Evolutionary conservation across 2,329 filamentous ascomycete genomes (phyloP).

Genomic region (Beauveria australis): DNA sequence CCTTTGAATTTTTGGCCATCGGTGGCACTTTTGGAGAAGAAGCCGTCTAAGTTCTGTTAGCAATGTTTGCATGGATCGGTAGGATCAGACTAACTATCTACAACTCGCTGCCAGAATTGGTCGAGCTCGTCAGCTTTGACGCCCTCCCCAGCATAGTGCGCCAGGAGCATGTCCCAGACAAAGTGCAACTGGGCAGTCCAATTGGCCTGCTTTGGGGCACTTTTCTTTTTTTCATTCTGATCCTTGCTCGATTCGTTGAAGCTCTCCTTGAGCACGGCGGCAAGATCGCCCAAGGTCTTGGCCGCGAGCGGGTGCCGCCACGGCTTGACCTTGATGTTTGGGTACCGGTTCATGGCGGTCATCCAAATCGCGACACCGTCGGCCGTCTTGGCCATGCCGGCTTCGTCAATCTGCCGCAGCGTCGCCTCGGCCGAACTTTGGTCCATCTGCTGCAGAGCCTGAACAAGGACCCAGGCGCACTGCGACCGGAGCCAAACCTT

Average conservation of each 20-base stretch:
- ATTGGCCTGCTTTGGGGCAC: conserved; percentile 53
- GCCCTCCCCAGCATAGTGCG: conserved; percentile 35
- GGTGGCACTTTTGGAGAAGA: conserved; percentile 76
- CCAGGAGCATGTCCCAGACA: conserved; percentile 76
- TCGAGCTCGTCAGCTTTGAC: conserved; percentile 46
- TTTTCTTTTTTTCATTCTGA: conserved; percentile 29
- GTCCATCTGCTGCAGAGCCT: conserved; percentile 57
- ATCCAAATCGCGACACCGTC: conserved; percentile 91
- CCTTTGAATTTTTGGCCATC: conserved; percentile 88
- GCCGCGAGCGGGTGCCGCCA: conserved; percentile 72
- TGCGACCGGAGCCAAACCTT: conserved; percentile 87
- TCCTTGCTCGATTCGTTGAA: conserved; percentile 45
- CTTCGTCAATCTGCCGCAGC: conserved; percentile 52
- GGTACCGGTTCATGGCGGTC: conserved; percentile 55
- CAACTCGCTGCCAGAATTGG: conserved; percentile 77
- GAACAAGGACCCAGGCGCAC: conserved; percentile 74
- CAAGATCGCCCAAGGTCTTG: conserved; percentile 60
- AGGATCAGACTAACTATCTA: conserved; percentile 61
- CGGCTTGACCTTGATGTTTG: conserved; percentile 54
- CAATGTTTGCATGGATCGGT: conserved; percentile 16
- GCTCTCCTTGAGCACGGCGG: conserved; percentile 72
- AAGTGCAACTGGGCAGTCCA: conserved; percentile 80
- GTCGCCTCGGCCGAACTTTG: conserved; percentile 52
- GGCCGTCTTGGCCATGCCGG: conserved; percentile 67
- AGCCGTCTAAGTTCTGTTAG: conserved; percentile 48